Conservation (phyloP, 164 flowering plant species). For the Liquidambar formosana region DNA sequence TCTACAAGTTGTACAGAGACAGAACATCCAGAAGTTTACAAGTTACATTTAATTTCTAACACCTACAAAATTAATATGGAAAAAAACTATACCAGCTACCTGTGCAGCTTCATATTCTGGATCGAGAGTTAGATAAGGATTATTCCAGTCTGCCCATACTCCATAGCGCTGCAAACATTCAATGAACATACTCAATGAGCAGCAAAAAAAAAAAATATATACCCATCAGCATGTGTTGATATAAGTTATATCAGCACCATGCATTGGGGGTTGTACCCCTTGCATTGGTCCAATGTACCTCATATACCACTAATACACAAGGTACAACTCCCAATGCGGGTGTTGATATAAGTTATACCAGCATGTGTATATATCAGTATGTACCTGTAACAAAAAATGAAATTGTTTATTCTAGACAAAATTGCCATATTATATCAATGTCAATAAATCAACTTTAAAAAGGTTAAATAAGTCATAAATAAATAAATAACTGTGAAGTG, state of each 20-base stretch:
- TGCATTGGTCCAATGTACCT: no score
- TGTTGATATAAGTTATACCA: no score
- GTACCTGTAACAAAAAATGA: not conserved
- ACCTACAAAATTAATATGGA: not conserved
- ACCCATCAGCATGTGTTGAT: no score
- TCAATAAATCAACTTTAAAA: not conserved
- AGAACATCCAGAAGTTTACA: not conserved
- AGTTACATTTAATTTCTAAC: not conserved
- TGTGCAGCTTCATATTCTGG: slow-evolving; percentile 98
- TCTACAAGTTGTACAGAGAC: not conserved
- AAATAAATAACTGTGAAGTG: not conserved
- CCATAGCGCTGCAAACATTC: slow-evolving; percentile 76
- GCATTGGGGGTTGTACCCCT: no score
- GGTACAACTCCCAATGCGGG: no score
- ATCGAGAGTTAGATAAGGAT: slow-evolving; percentile 86
- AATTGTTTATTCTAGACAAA: no score
- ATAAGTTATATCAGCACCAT: no score
- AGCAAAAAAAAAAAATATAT: no score
- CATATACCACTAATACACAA: no score
- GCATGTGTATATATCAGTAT: no score
- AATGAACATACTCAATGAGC: slow-evolving; percentile 5
- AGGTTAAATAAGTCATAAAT: not conserved
- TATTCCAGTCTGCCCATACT: slow-evolving; percentile 95
- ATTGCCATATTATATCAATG: no score
- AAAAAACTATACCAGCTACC: slow-evolving; percentile 38